A percentile compares a stretch with the other conserved stretches of the same genome.
Conservation (phyloP, 768 basidiomycete species). For the Termitomyces sp. region DNA sequence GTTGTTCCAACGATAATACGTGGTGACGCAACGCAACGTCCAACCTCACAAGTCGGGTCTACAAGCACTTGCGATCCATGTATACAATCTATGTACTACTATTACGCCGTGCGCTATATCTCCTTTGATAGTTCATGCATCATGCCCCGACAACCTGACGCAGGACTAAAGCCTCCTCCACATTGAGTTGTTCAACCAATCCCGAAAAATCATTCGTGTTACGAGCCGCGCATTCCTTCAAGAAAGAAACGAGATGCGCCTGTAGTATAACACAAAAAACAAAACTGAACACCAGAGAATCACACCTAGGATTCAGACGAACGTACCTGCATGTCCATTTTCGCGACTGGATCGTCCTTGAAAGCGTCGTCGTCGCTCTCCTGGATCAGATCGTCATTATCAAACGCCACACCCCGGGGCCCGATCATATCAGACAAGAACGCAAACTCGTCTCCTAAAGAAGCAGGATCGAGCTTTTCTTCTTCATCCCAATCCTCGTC, state of each 20-base stretch:
- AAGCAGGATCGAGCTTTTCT: conserved; percentile 53
- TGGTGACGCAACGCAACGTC: not conserved
- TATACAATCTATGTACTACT: not conserved
- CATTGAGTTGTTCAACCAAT: conserved; percentile 59
- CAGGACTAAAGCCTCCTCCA: conserved; percentile 70
- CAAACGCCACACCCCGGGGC: conserved; percentile 65
- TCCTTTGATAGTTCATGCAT: not conserved
- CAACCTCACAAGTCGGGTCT: not conserved
- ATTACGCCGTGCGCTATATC: not conserved
- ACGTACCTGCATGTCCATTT: conserved; percentile 72
- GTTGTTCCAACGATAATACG: too few relatives aligned
- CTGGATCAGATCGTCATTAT: conserved; percentile 72
- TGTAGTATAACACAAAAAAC: conserved; percentile 21
- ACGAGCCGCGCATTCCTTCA: conserved; percentile 60
- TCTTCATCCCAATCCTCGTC: conserved; percentile 96
- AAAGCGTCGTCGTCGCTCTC: conserved; percentile 85
- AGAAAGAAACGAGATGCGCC: conserved; percentile 67
- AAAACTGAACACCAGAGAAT: not conserved
- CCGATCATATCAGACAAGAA: conserved; percentile 84
- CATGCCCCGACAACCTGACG: conserved; percentile 34
- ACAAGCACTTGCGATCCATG: not conserved
- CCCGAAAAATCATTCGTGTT: conserved; percentile 60
- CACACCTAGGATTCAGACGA: not conserved
- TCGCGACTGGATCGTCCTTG: conserved; percentile 77
- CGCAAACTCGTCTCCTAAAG: conserved; percentile 73